Base-by-base conservation (phyloP, 148 eudicot genomes). In the Bassia scoparia region DNA sequence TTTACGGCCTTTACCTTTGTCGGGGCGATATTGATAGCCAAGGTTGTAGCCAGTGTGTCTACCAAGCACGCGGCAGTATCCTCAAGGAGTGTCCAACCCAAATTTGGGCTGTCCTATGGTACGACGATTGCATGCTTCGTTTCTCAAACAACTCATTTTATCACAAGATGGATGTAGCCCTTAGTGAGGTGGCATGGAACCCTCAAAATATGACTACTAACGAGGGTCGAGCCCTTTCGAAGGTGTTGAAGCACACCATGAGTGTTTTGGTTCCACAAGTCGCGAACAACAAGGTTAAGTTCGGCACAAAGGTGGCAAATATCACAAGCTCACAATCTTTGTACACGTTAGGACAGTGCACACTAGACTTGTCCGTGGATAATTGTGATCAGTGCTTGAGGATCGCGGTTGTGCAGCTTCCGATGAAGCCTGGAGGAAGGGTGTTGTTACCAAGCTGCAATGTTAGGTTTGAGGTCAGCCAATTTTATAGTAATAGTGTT, bases 371-470 rank as follows among this genome's bases (percentile, higher is more conserved):
- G 59, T 15, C n/a, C 2, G 26, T 26, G 15, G 31, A 23, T 10
- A 72, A 75, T 1, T 75, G 77, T 55, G 66, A 18, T 13, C 27
- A 23, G 66, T 75, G 78, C 66, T 49, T 75, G 30, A 41, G 46
- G 23, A 30, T 55, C 5, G 72, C 67, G 10, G 21, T 67, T 23
- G 67, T 41, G 30, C 24, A 75, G 23, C 37, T 74, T 35, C 70
- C 72, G 3, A 7, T 13, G 18, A 48, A 24, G 59, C 34, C 34
- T 62, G 78, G 78, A 15, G 84, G 78, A 53, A 62, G 74, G n/a
- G 62, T 74, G 10, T 43, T 80, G 66, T 31, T 53, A 60, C 81
- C 81, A 2, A 77, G 72, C 30, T 83, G 83, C 67, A 66, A 70
- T 74, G 52, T 74, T 34, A 66, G 79, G 54, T 83, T 70, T 17